phyloP scores from a whole-genome alignment of 2,329 filamentous ascomycete species.

The Aureobasidium leucospermi region DNA sequence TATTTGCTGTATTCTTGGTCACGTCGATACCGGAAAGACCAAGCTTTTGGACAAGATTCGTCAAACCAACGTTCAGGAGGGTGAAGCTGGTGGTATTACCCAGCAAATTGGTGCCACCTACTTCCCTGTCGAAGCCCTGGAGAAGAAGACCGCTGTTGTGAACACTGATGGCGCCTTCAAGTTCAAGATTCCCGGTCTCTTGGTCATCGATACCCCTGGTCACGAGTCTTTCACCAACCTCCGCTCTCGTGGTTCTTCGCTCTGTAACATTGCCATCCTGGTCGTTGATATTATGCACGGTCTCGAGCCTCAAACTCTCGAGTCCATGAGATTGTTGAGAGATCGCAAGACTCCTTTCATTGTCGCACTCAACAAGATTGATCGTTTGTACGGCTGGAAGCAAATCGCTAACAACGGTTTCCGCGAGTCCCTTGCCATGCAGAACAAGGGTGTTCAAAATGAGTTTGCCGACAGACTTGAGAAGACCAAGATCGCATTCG shows the following conservation, averaged over 20 bases:
- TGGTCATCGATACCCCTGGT: constrained; percentile 96
- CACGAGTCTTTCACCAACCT: constrained; percentile 99
- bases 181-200: constrained; percentile 93
- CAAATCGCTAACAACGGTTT: constrained; percentile 98
- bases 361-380: constrained; percentile 98
- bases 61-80: constrained; percentile 97
- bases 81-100: constrained; percentile 98
- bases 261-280: constrained; percentile 98
- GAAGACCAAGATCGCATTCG: constrained; percentile 86
- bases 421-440: constrained; percentile 79
- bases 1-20: constrained; percentile 98
- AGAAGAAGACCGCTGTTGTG: constrained; percentile 86
- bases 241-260: constrained; percentile 89
- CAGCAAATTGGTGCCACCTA: constrained; percentile 99
- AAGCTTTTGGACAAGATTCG: constrained; percentile 97
- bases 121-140: constrained; percentile 90
- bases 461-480: constrained; percentile 89
- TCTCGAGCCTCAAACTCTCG: constrained; percentile 90
- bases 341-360: constrained; percentile 97
- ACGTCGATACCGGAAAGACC: constrained; percentile 99
- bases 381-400: constrained; percentile 98
- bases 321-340: constrained; percentile 90
- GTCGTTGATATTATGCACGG: constrained; percentile 99
- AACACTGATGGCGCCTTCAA: constrained; percentile 87
- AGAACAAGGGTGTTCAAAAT: constrained; percentile 87